Evolutionary conservation across 306 rosid genomes (phyloP), one percentile per base, ranked within the genome.

Genomic region (Cucumis cinereus): DNA sequence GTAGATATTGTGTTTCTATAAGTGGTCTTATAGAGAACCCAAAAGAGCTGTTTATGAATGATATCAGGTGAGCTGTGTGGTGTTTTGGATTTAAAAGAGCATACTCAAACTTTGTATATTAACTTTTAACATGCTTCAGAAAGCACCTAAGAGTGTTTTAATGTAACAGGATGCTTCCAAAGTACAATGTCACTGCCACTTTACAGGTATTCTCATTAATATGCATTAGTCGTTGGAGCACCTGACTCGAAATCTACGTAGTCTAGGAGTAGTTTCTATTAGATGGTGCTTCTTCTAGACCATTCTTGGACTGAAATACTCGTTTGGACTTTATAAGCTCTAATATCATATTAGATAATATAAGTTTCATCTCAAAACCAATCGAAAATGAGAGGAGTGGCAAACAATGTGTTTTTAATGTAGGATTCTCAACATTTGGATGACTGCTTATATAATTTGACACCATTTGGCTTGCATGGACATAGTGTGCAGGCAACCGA

Each of bases 401-500:
- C 13, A 45, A 45, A 13, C 52, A 45, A 2, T 45, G 52, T 45
- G 52, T 41, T 45, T 45, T 45, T 16, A 45, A 45, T 45, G 4
- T 2, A 3, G 52, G 52, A 45, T 11, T 11, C 52, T 45, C 16
- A 3, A 45, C 16, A 10, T 67, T 40, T 5, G 4, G 13, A 15
- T n/a, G 17, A n/a, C 28, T 28, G 58, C 30, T 47, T 26, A 22
- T 24, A 8, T 15, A 22, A 22, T 43, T 16, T 47, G 59, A 49
- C 24, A 47, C 35, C 38, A 71, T 54, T 81, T 78, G 63, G 77
- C 54, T 49, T 82, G 16, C 70, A 8, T 75, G 77, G 38, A 53
- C 28, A 4, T 84, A 94, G 97, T 94, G 98, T 75, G 98, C 98
- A 49, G 98, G 98, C 73, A 94, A 94, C 56, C 83, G 98, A 78